These are phyloP conservation scores for Chlorociboria aeruginascens DNA, from an alignment of 495 filamentous ascomycete species.

Conservation along the genomic window DNA sequence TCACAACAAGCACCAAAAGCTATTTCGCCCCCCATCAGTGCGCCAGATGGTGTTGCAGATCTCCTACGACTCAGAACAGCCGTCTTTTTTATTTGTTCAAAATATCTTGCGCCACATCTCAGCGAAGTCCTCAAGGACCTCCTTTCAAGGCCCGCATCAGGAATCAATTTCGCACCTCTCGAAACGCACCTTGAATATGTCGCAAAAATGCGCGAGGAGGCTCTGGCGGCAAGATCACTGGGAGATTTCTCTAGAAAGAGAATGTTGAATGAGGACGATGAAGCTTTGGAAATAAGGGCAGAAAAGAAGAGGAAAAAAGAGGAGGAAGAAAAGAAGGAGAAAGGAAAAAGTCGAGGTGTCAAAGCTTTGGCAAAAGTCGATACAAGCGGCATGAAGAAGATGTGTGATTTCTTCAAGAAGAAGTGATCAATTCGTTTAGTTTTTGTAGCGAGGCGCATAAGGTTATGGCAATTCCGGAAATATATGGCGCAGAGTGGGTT, in stretches of 20 bases:
- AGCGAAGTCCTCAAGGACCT: constrained; percentile 33
- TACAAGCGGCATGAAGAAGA: constrained; percentile 87
- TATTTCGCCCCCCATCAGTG: constrained; percentile 31
- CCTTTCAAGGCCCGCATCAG: constrained; percentile 31
- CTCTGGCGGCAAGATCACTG: constrained; percentile 48
- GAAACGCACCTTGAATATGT: constrained; percentile 54
- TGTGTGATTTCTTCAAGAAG: constrained; percentile 90
- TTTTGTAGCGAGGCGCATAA: neutral
- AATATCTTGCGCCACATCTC: constrained; percentile 51
- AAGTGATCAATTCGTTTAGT: constrained; percentile 21
- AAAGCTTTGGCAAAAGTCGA: constrained; percentile 79
- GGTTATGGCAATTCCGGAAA: neutral
- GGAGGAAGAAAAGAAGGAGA: constrained; percentile 54
- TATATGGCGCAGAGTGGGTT: too few species aligned
- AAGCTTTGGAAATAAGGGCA: constrained; percentile 57
- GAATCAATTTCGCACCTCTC: constrained; percentile 57
- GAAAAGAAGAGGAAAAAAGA: constrained; percentile 65
- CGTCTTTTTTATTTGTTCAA: constrained; percentile 61
- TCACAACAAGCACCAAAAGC: constrained; percentile 17
- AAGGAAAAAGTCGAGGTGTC: constrained; percentile 57
- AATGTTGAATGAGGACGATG: constrained; percentile 54
- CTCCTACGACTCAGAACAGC: constrained; percentile 66
- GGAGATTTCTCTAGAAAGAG: constrained; percentile 71
- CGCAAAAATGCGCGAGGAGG: constrained; percentile 53
- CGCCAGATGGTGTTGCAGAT: constrained; percentile 37